Evolutionary conservation across 306 rosid genomes (phyloP), one percentile per base, ranked within the genome.

Genomic region (Hippophae rhamnoides): DNA sequence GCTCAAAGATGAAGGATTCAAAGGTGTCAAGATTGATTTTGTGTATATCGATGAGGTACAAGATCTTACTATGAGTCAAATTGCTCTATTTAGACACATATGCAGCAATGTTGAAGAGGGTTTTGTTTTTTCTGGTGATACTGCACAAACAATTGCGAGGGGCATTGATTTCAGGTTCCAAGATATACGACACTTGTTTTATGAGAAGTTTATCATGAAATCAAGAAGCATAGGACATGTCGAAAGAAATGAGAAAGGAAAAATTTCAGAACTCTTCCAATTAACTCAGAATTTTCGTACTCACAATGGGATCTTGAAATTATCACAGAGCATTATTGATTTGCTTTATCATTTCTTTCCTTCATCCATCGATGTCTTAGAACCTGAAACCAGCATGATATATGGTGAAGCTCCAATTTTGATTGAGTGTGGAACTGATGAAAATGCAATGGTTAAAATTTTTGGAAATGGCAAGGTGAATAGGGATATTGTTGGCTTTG

Each of bases 41-140:
- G 85, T 88, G 13, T 88, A 82, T 44, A 79, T 88, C 54, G 96
- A 88, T 60, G 96, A 88, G 76, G 96, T 88, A 56, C 96, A 88
- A 43, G 96, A 88, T 68, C 73, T 88, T 5, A 82, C 87, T 25
- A 82, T 88, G 90, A 77, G 81, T 72, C 96, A 88, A 71, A 81
- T 85, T 66, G 80, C 88, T 46, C 64, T 88, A 44, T 88, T 88
- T 50, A 88, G 76, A 67, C 58, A 84, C 65, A 68, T 88, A 23
- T 82, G 96, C 72, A 66, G 57, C 64, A 81, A 88, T 74, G 78
- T 85, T 0, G 90, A 88, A n/a, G 96, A 85, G 42, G 96, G 96
- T 6, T 88, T 88, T 65, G 88, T 88, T 48, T 88, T 88, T 58
- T 80, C 90, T 5, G 94, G 96, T 9, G 96, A 88, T 63, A 85